Base-by-base conservation (phyloP, 2,329 filamentous ascomycete species). In the Fusarium zealandicum region DNA sequence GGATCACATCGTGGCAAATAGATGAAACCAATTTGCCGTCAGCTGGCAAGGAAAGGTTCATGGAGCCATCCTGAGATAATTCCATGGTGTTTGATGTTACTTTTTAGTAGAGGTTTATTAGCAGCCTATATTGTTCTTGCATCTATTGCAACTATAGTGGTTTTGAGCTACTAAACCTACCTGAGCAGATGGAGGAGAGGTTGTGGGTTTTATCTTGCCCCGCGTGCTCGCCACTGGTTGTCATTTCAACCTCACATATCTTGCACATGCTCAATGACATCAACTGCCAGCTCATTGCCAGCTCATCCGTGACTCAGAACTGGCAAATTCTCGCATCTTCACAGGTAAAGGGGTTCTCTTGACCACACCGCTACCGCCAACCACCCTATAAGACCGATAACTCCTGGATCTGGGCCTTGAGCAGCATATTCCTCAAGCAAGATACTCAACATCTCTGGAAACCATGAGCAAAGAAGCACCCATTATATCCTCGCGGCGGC, bases 401-500 rank as follows among this genome's bases (percentile, higher is more conserved):
- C 4, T 6, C 20, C 4, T 6, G 6, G 22, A 25, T 25, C 22
- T 25, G 8, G 22, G 22, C 22, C 20, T 22, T 7, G 20, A 22
- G 20, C 4, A 22, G 7, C 20, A 22, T 22, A 22, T 22, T 7
- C 7, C 4, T 7, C 20, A 22, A 22, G 20, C 20, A 35, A 50
- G 4, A 12, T 5, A 25, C 3, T 9, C 25, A 30, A 12, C 4
- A 14, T 17, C 52, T 30, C 16, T 18, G 14, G 33, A 39, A 48
- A 33, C 28, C 25, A 70, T 65, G 65, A 44, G 44, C n/a, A 51
- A 51, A 39, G 50, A 59, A 44, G 49, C 51, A 22, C 57, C 62
- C 30, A 47, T 70, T 32, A 61, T 60, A 32, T 63, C 67, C 5
- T 52, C 59, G 14, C 64, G 66, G 52, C 57, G 67, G 35, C 60